Evolutionary conservation across 1,284 basidiomycete species (phyloP), one percentile per base, ranked within the genome.

Genomic region (Tilletia setariae): DNA sequence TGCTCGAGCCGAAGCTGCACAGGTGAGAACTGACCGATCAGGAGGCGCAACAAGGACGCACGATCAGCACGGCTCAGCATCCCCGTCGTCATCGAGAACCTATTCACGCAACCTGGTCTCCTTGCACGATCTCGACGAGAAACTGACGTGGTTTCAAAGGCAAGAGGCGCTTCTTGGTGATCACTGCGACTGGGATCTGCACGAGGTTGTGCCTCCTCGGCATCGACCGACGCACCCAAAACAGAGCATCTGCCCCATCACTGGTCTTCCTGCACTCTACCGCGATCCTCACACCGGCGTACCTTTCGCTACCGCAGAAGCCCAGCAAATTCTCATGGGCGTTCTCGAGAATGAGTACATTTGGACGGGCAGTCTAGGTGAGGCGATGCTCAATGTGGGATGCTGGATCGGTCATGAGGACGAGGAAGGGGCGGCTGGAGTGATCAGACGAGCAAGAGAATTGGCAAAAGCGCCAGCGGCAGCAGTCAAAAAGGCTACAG

Each of bases 141-240:
- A 72, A 42, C 72, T 70, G 64, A 66, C 64, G 13, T 91, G 90
- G 90, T 84, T 84, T 59, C 87, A 89, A 59, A 90, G 89, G 2
- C 91, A 91, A 89, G 80, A 85, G 13, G 88, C 89, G 1, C 85
- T 93, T 83, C 91, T 93, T 74, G 91, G 91, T 3, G 85, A 81
- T 23, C 86, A 86, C 69, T 82, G 83, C 44, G 77, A 82, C 40
- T 86, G 86, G 86, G 79, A 80, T 28, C 66, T 78, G 35, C 74
- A 83, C 40, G 73, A 80, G 23, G 77, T 83, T 23, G 83, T 85
- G 1, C 83, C 84, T 0, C 1, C 56, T 4, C 82, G 84, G 1
- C 84, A 83, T 66, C 75, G 84, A 2, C 84, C 84, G 2, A 77
- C 84, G 62, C 82, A 80, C 73, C 74, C 76, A 68, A 80, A 76